Evolutionary conservation across 371 early-diverging fungal species (phyloP).

Genomic region (Actinomortierella ambigua): DNA sequence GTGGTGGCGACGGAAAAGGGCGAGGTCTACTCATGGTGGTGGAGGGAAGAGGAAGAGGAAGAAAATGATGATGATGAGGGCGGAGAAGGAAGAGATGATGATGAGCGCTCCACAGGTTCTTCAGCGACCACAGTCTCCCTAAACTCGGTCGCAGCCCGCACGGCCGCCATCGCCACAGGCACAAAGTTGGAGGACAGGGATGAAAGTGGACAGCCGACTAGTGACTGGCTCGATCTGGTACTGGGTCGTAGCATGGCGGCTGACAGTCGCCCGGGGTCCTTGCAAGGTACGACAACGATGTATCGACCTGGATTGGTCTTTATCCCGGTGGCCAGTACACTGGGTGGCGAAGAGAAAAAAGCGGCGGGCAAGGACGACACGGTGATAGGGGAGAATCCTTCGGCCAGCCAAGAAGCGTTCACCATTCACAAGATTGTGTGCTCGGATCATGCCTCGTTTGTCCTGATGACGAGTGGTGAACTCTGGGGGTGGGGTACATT

Average conservation of each 20-base stretch:
- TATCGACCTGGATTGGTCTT: conserved; percentile 22
- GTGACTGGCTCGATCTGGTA: conserved; percentile 9
- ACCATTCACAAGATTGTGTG: conserved; percentile 22
- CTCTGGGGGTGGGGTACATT: conserved; percentile 42
- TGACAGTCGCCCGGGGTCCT: conserved; percentile 2
- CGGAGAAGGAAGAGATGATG: too few species aligned
- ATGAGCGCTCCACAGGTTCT: too few species aligned
- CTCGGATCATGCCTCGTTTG: conserved; percentile 26
- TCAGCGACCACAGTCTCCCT: not conserved
- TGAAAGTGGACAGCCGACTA: not conserved
- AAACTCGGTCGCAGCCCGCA: not conserved
- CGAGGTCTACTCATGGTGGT: conserved; percentile 34
- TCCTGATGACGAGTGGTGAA: conserved; percentile 25
- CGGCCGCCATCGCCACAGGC: not conserved
- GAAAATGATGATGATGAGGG: too few species aligned
- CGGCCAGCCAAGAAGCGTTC: not conserved
- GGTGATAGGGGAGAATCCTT: not conserved
- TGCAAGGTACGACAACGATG: conserved; percentile 23
- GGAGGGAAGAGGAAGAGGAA: conserved; percentile 9
- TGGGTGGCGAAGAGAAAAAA: too few species aligned
- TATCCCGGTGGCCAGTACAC: not conserved
- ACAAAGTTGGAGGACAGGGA: not conserved
- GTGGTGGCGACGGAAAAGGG: conserved; percentile 20
- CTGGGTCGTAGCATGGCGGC: conserved; percentile 14
- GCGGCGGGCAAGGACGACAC: too few species aligned